Base-by-base conservation (phyloP, 345 rosid species). In the Citropsis articulata region DNA sequence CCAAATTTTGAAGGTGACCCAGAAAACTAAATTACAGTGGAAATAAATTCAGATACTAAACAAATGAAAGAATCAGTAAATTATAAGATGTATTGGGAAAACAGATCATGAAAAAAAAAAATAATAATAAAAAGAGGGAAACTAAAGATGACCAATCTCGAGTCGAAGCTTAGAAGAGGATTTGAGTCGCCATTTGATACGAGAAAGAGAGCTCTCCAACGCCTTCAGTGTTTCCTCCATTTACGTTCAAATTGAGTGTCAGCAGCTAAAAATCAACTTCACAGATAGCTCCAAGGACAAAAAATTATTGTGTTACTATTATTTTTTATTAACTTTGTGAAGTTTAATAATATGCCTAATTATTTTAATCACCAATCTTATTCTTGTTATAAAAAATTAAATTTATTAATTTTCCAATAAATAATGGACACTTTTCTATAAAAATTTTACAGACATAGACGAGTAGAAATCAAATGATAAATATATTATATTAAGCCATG, bases 111-210 rank as follows among this genome's bases (percentile, higher is more conserved):
- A 38, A 18, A 53, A 53, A 1, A 14, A 45, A 4, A 0, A 53
- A 48, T 48, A 16, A 48, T 3, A 67, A 71, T 24, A 56, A 31
- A 27, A 73, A 66, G 69, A 5, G 21, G 14, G 22, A 19, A 19
- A 63, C 24, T 55, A 72, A 77, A 48, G 40, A 61, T 65, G 25
- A 94, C 97, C 98, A 77, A 79, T 86, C 77, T 90, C 84, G 28
- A 94, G 93, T 18, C 97, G 97, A 78, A 87, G 91, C 86, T 87
- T 92, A 65, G 94, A 73, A 28, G 73, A 76, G 70, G 91, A 30
- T 38, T 83, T 87, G 76, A 94, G 92, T 50, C 93, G 89, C 98
- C 98, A 94, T 77, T 91, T 89, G 88, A 86, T 80, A 35, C 80
- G 86, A 27, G 81, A 57, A 35, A 94, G 92, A 75, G 87, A 85